These are phyloP conservation scores for Neurospora pannonica DNA, from an alignment of 495 filamentous ascomycete genomes.

Conservation along the genomic window DNA sequence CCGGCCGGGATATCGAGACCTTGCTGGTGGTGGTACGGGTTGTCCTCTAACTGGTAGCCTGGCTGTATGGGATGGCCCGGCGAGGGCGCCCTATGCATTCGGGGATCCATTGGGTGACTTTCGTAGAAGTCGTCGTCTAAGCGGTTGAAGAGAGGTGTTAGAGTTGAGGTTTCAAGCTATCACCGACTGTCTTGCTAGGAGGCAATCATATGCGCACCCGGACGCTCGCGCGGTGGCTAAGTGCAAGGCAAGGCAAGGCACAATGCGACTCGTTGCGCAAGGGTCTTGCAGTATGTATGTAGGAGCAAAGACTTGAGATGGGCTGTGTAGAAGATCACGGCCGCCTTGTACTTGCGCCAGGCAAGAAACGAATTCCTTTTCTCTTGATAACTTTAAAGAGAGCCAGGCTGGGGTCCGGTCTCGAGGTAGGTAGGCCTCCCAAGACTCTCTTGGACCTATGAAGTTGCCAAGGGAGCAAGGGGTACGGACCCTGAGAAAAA, in stretches of 20 bases:
- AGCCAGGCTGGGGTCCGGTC: background rate
- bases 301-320: background rate
- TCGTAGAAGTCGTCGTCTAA: conserved; percentile 56
- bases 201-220: background rate
- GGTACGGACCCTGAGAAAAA: background rate
- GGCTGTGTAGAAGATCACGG: background rate
- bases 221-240: background rate
- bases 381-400: background rate
- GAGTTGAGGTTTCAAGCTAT: conserved; percentile 4
- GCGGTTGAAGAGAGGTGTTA: conserved; percentile 12
- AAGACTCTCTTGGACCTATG: background rate
- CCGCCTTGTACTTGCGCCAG: conserved; percentile 22
- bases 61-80: conserved; percentile 45
- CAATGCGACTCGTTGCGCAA: background rate
- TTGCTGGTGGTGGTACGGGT: conserved; percentile 43
- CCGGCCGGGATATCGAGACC: conserved; percentile 61
- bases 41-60: conserved; percentile 64
- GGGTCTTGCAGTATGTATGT: background rate
- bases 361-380: conserved; percentile 12
- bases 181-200: background rate
- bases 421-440: background rate
- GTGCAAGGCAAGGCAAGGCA: background rate
- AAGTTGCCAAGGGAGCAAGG: background rate
- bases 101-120: conserved; percentile 43
- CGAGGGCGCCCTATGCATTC: conserved; percentile 47